Base-by-base conservation (phyloP, 345 rosid genomes). In the Eucalyptus erythrocorys region DNA sequence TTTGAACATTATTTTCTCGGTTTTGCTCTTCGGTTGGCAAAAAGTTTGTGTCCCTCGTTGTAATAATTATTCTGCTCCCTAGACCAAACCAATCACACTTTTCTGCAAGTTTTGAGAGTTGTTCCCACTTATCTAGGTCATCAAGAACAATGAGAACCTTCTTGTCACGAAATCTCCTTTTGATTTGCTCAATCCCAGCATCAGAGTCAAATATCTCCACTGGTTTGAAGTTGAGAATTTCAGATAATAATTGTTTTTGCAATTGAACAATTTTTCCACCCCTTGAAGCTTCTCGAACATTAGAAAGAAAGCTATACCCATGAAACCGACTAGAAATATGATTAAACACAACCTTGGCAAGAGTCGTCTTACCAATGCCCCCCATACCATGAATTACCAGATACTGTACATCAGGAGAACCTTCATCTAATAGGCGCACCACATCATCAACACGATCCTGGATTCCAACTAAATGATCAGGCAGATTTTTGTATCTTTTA, bases 391-490 rank as follows among this genome's bases (percentile, higher is more conserved):
- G 68, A 6, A 61, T 13, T 61, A 30, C 68, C 0, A 61, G 17
- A 13, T 61, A 61, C 0, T 3, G 68, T 0, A 61, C 68, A 1
- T 61, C 32, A 30, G 76, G 21, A n/a, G 11, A 66, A 66, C 40
- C 11, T 66, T 66, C 76, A 14, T 66, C 10, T 15, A 66, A 66
- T 2, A 66, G 1, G 76, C 3, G 0, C 40, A 66, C 0, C 5
- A n/a, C 40, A 4, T 66, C 76, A 14, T 66, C 40, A 66, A 66
- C 76, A 66, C 5, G 2, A 15, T 66, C 76, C 4, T 66, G 76
- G 4, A 66, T 66, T 64, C 76, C 76, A 3, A 64, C 21, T 14
- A 64, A 64, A 14, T 64, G 76, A n/a, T 64, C 76, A 5, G 76
- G 76, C 7, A 64, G 76, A 7, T n/a, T n/a, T 14, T 64, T 64